Conservation (phyloP, 176 grass and related monocot genomes). For the Bolboschoenus planiculmis region DNA sequence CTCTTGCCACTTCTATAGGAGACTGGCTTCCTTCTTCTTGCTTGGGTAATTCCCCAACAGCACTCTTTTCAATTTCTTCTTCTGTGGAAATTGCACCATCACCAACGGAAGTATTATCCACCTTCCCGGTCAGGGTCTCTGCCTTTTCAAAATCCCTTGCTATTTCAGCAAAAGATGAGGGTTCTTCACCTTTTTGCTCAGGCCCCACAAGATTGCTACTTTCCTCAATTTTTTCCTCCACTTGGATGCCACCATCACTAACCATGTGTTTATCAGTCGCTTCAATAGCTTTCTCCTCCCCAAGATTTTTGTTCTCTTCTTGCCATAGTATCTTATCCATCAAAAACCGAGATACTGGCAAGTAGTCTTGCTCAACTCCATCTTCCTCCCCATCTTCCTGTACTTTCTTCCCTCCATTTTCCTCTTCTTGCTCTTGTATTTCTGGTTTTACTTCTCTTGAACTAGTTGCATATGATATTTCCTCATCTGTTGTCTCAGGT, state of each 20-base stretch:
- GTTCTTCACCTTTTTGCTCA: neutral
- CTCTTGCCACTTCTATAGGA: neutral
- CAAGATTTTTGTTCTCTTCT: constrained; percentile 5
- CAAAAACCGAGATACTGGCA: constrained; percentile 24
- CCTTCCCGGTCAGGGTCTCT: neutral
- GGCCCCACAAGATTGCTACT: neutral
- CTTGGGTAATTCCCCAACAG: neutral
- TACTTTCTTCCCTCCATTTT: neutral
- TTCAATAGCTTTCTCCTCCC: neutral
- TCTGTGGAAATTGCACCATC: constrained; percentile 8
- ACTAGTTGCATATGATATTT: neutral
- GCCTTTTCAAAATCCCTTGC: neutral
- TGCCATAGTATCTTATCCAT: constrained; percentile 20
- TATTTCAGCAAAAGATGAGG: neutral
- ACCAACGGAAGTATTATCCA: neutral
- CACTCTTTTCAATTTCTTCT: neutral
- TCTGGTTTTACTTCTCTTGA: neutral
- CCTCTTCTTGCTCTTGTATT: neutral
- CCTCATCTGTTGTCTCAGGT: neutral
- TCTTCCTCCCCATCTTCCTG: constrained; percentile 3
- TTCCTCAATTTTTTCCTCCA: neutral
- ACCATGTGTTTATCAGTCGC: neutral
- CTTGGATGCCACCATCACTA: neutral
- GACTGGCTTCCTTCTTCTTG: neutral
- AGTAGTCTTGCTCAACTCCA: constrained; percentile 20